Base-by-base conservation (phyloP, 768 basidiomycete genomes). In the Suillus occidentalis region DNA sequence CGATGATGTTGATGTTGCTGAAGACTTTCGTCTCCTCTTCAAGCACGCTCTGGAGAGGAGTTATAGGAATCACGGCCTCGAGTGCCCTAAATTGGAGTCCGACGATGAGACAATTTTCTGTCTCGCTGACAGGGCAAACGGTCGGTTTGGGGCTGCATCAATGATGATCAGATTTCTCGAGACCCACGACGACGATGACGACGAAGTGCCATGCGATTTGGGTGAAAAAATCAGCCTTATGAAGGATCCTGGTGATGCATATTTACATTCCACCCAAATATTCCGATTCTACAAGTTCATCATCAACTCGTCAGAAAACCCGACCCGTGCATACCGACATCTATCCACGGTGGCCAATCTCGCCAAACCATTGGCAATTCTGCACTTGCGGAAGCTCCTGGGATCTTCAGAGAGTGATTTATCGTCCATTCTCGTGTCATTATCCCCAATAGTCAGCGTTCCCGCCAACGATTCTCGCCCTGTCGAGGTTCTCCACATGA, bases 331-430 rank as follows among this genome's bases (percentile, higher is more conserved):
- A 59, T 59, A 59, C 39, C 57, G 25, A 0, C 57, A 59, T 42
- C 39, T 59, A 12, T 59, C 57, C 57, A 59, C 39, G 4, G 57
- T 59, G 18, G 57, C 20, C 25, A 59, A 59, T 59, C 57, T 59
- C 3, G 57, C 39, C 6, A 18, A 59, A 59, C 57, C 57, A 28
- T 7, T 59, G 20, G 57, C 25, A 20, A 12, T 40, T 20, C 2
- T 20, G 5, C 16, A 59, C 39, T 59, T 59, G 25, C 39, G 10
- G 25, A 59, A 42, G 25, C 39, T 59, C 39, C 39, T 59, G 10
- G 57, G 57, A 59, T n/a, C n/a, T n/a, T n/a, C n/a, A n/a, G 57
- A 40, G 20, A 25, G 18, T 1, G 57, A 59, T 42, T 28, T 59
- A 12, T 18, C 25, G 8, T 40, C 57, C 10, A 28, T 42, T 20